Base-by-base conservation (phyloP, 345 rosid genomes). In the Angophora floribunda region DNA sequence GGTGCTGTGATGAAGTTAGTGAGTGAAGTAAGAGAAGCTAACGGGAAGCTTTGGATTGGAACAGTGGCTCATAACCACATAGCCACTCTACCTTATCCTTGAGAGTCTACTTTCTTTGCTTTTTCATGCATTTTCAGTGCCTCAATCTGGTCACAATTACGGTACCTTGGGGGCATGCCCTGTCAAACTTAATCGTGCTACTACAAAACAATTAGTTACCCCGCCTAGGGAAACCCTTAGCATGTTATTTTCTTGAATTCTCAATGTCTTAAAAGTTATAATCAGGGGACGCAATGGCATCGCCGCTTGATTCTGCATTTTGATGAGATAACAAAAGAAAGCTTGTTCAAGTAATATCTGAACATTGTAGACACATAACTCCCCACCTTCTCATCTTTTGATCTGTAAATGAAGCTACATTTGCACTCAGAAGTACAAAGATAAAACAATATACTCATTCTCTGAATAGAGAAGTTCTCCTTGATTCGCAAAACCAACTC, bases 11-110 rank as follows among this genome's bases (percentile, higher is more conserved):
- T 98, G 99, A 95, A 95, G 92, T 90, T 98, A 11, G 99, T 94
- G 65, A 98, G 99, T 86, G 99, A 98, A 94, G 99, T 98, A 51
- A 95, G 96, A 89, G 96, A 98, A 90, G 93, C 91, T 51, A 61
- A 95, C 79, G 99, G 99, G 89, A 98, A 95, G 90, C 94, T 97
- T 30, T 98, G 99, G 99, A 97, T 97, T 90, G 99, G 99, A 80
- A 97, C 99, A 50, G 99, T 98, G 85, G 99, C 97, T 89, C 99
- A 97, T 91, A 98, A 97, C 89, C 99, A 98, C 86, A 96, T 98
- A 86, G 99, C 98, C 11, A 95, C 97, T 6, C 89, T 97, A 36
- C 91, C 95, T 80, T 98, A 97, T 88, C 97, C 98, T 65, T 90
- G 61, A 89, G 36, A 51, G 47, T 45, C 49, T 13, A 28, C 26